These are phyloP conservation scores for Microascus cirrosus DNA, from an alignment of 2,329 filamentous ascomycete species.

Conservation along the genomic window DNA sequence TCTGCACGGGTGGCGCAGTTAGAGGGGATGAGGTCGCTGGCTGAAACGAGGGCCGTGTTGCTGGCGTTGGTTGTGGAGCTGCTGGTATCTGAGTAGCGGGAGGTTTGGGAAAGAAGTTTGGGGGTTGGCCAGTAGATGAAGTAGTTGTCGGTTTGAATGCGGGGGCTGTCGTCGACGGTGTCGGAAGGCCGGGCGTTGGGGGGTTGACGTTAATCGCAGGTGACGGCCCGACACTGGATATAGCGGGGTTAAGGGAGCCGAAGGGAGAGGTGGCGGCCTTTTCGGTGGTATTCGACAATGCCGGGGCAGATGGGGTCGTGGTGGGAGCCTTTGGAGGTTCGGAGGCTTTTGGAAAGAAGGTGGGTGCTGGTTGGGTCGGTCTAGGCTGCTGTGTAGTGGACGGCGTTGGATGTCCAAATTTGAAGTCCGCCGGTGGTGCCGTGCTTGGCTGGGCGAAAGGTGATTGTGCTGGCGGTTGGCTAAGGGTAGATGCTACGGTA, in stretches of 20 bases:
- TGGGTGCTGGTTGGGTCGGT: background rate
- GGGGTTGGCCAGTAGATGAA: background rate
- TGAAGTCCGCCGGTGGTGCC: background rate
- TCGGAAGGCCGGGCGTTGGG: conserved; percentile 7
- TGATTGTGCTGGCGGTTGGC: background rate
- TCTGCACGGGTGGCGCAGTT: background rate
- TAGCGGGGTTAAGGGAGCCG: background rate
- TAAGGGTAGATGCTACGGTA: background rate
- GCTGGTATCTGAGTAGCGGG: conserved; percentile 3
- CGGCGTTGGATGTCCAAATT: background rate
- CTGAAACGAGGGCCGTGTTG: conserved; percentile 7
- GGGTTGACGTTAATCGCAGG: conserved; percentile 8
- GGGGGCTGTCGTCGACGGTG: background rate
- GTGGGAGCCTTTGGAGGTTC: background rate
- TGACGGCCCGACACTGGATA: background rate
- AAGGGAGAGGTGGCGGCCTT: background rate
- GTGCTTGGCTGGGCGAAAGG: background rate
- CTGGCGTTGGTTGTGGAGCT: conserved; percentile 8
- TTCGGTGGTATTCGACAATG: background rate
- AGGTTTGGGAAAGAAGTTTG: conserved; percentile 3
- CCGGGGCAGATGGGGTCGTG: background rate
- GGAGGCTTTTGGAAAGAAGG: background rate
- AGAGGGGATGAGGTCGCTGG: conserved; percentile 2
- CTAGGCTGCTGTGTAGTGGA: background rate
- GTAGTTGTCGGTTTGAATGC: conserved; percentile 2